These are phyloP conservation scores for Amylocarpus encephaloides DNA, from an alignment of 2,329 filamentous ascomycete species.

Conservation along the genomic window DNA sequence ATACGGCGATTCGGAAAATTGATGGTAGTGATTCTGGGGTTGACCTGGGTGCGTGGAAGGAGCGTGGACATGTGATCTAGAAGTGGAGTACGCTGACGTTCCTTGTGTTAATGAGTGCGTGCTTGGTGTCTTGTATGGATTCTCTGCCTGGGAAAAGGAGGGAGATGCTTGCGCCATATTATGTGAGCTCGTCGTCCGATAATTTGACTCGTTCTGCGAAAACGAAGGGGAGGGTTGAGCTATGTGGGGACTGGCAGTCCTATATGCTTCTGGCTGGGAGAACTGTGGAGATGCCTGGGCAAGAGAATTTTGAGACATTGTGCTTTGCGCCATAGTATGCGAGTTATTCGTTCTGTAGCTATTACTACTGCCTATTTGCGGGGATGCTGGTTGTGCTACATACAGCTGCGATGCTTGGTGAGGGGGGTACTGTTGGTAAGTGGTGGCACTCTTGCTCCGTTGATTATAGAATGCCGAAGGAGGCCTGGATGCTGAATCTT, in stretches of 20 bases:
- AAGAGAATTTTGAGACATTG: conserved; percentile 22
- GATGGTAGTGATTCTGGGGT: conserved; percentile 26
- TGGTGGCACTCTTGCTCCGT: conserved; percentile 16
- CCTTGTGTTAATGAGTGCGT: conserved; percentile 24
- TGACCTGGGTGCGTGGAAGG: conserved; percentile 24
- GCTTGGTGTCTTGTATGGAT: conserved; percentile 20
- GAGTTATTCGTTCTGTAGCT: conserved; percentile 22
- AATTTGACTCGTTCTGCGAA: conserved; percentile 23
- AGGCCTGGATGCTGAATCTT: conserved; percentile 17
- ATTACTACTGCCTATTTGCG: conserved; percentile 26
- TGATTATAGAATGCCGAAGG: conserved; percentile 26
- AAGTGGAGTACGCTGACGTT: conserved; percentile 18
- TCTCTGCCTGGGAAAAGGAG: conserved; percentile 22
- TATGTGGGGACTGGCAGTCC: conserved; percentile 28
- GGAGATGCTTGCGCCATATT: conserved; percentile 23
- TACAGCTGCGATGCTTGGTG: conserved; percentile 29
- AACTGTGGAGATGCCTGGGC: conserved; percentile 28
- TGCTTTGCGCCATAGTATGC: conserved; percentile 22
- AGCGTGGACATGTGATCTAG: conserved; percentile 20
- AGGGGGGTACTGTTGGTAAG: conserved; percentile 29
- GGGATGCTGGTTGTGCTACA: conserved; percentile 25
- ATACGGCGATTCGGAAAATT: conserved; percentile 27
- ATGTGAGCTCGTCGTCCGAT: conserved; percentile 18
- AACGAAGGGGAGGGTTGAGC: conserved; percentile 27
- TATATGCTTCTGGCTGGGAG: conserved; percentile 25